Percentiles rank a stretch among this genome's conserved stretches.
Evolutionary conservation across 2,329 filamentous ascomycete genomes (phyloP).

Genomic region (Trichoderma sp.): DNA sequence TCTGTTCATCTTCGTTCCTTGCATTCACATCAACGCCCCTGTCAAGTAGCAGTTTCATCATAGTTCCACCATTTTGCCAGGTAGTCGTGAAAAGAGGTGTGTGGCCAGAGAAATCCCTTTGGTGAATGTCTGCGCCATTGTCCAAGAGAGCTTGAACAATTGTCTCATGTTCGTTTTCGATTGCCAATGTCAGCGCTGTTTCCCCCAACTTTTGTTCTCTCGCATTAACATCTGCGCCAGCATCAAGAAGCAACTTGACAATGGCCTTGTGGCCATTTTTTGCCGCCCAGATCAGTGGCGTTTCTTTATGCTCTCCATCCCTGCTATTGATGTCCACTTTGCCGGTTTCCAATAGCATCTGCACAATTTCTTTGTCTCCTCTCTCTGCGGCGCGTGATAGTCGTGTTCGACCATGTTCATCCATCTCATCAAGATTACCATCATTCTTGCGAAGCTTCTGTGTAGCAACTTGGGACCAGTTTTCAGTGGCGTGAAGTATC

Average conservation of each 20-base stretch:
- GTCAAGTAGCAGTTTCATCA: not conserved
- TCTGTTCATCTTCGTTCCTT: not conserved
- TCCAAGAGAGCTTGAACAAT: not conserved
- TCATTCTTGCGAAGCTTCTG: not conserved
- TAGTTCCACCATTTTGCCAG: not conserved
- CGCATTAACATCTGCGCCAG: not conserved
- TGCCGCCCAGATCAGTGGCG: not conserved
- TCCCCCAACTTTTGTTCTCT: not conserved
- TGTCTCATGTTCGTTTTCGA: not conserved
- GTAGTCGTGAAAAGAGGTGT: not conserved
- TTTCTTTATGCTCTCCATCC: not conserved
- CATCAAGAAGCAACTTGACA: not conserved
- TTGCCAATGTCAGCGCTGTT: not conserved
- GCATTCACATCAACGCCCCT: not conserved
- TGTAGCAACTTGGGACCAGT: too few species aligned
- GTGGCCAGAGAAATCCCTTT: not conserved
- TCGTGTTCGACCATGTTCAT: not conserved
- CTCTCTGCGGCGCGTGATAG: not conserved
- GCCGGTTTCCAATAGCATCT: not conserved
- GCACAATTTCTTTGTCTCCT: not conserved
- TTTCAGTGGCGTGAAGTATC: not conserved
- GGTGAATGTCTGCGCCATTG: not conserved
- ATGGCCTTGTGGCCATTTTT: not conserved
- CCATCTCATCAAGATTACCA: not conserved
- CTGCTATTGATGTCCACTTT: not conserved